Evolutionary conservation across 768 basidiomycete species (phyloP).

Genomic region (Termitomyces sp.): DNA sequence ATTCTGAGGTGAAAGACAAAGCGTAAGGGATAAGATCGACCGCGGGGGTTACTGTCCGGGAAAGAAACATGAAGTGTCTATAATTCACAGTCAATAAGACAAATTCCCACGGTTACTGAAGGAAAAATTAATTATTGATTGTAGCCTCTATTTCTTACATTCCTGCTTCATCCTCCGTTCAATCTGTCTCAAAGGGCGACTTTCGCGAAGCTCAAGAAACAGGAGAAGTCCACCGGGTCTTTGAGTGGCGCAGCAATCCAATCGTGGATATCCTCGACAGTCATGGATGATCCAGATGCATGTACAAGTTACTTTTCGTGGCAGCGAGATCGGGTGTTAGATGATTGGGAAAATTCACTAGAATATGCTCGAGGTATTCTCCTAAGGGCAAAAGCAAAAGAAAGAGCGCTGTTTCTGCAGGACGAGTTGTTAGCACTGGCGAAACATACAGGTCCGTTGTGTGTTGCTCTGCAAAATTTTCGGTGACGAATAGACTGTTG

Average conservation of each 20-base stretch:
- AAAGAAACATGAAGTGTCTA: background rate
- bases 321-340: conserved; percentile 48
- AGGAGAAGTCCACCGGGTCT: conserved; percentile 30
- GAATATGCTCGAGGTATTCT: conserved; percentile 47
- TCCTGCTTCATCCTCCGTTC: conserved; percentile 7
- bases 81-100: conserved; percentile 11
- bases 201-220: conserved; percentile 46
- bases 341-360: conserved; percentile 51
- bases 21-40: background rate
- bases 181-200: conserved; percentile 32
- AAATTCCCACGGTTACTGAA: conserved; percentile 7
- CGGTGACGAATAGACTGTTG: background rate
- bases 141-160: background rate
- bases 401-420: conserved; percentile 51
- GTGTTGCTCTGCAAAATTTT: conserved; percentile 4
- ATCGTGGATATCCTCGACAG: conserved; percentile 57
- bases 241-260: conserved; percentile 54
- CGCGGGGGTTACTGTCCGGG: background rate
- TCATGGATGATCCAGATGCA: conserved; percentile 25
- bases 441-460: conserved; percentile 47
- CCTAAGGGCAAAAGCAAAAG: conserved; percentile 47
- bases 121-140: conserved; percentile 5
- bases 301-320: conserved; percentile 29
- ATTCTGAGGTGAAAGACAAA: conserved; percentile 12
- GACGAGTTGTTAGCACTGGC: conserved; percentile 57